phyloP scores from a whole-genome alignment of 768 basidiomycete species.

The Tulasnella sp. region DNA sequence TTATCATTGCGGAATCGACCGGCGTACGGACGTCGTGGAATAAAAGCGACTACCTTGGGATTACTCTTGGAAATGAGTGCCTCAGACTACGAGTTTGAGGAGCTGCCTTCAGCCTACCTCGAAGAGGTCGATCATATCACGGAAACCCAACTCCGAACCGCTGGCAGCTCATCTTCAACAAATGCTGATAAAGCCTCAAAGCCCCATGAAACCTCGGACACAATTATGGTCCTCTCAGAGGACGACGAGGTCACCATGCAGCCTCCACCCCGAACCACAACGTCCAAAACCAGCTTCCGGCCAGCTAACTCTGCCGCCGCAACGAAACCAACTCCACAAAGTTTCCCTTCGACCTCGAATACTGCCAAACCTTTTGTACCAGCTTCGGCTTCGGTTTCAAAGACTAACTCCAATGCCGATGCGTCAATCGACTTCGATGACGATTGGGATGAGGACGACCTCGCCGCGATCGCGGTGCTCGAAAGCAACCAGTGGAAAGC shows the following conservation, averaged over 20 bases:
- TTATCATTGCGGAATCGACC: neutral
- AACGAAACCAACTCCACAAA: conserved; percentile 25
- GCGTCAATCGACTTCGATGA: conserved; percentile 30
- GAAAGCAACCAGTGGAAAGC: conserved; percentile 12
- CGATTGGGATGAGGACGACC: conserved; percentile 42
- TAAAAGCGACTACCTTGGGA: neutral
- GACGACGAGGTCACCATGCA: neutral
- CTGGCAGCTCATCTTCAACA: conserved; percentile 21
- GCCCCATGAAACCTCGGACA: neutral
- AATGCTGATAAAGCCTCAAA: neutral
- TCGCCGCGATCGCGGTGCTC: conserved; percentile 15
- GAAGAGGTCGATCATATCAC: conserved; percentile 64
- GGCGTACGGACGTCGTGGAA: neutral
- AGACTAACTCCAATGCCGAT: neutral
- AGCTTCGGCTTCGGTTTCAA: neutral
- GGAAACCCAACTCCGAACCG: conserved; percentile 39
- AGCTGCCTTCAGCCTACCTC: conserved; percentile 52
- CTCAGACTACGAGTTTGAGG: conserved; percentile 66
- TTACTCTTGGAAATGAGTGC: conserved; percentile 49
- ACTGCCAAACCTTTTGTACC: neutral
- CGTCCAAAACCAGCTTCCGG: neutral
- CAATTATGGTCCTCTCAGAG: neutral
- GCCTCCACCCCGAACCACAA: neutral
- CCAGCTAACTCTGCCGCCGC: conserved; percentile 24
- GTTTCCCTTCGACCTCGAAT: conserved; percentile 13